Evolutionary conservation across 179 eudicot species (phyloP).

Genomic region (Heliamphora pulchella): DNA sequence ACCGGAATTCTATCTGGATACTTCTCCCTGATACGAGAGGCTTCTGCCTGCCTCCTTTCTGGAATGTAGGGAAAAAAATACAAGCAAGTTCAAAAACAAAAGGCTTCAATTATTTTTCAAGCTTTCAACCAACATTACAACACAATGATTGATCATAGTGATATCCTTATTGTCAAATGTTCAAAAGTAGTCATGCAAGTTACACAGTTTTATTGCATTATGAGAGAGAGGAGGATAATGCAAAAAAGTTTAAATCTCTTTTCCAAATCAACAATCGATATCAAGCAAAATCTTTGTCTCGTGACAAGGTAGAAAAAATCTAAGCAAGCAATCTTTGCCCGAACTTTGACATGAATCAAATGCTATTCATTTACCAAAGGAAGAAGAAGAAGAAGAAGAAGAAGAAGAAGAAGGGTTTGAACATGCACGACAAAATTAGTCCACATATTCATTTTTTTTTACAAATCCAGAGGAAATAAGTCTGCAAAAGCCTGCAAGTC

Average conservation of each 20-base stretch:
- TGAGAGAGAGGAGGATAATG: background rate
- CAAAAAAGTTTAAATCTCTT: background rate
- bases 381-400: background rate
- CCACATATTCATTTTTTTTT: background rate
- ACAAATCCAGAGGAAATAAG: background rate
- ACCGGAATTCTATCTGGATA: slow-evolving; percentile 72
- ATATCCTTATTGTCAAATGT: background rate
- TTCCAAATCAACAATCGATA: slow-evolving; percentile 2
- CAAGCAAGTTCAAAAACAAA: background rate
- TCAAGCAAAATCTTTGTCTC: background rate
- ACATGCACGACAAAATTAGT: background rate
- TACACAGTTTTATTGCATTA: background rate
- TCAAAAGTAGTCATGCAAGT: background rate
- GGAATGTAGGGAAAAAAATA: slow-evolving; percentile 11
- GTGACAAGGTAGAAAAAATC: background rate
- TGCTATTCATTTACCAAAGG: background rate
- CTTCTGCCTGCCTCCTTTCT: slow-evolving; percentile 69
- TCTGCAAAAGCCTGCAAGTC: background rate
- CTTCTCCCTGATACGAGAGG: slow-evolving; percentile 65
- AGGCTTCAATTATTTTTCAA: background rate
- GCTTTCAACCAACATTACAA: background rate
- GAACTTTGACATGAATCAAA: background rate
- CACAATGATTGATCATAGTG: background rate
- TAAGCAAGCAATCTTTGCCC: background rate
- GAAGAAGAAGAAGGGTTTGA: background rate